Base-by-base conservation (phyloP, 257 asterid genomes). In the Eucommia ulmoides region DNA sequence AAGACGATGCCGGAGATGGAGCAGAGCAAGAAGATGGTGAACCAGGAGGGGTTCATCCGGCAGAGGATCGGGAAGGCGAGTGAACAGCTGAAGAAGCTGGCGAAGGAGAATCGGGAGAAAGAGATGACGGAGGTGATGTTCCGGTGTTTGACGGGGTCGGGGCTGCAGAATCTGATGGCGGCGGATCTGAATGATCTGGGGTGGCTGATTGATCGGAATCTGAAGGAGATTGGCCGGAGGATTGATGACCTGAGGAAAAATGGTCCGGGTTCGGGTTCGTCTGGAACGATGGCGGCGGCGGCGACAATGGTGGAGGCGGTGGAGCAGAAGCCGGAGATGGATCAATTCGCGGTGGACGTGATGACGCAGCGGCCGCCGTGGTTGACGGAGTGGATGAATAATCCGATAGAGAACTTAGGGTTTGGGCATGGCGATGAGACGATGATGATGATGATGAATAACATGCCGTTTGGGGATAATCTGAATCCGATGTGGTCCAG, bases 91-190 rank as follows among this genome's bases (percentile, higher is more conserved):
- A 26, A 26, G 38, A 26, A 52, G 18, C 22, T 25, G 19, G 16
- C 0, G 10, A 33, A 17, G 19, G 56, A 33, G 0, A 52, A 29
- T 21, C 26, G 23, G 25, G 17, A 52, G 3, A 33, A 19, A 11
- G 56, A 52, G 12, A 11, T 52, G 25, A 52, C 21, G 20, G 56
- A 26, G 0, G n/a, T 52, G 8, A 29, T 52, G 56, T 25, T 0
- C 46, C 46, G 33, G 10, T 9, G 46, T 14, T 33, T 52, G 56
- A 21, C 46, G 0, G 56, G 41, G 22, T 25, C 15, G 18, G 24
- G 22, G 41, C 55, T 50, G 44, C 44, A 15, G 16, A 16, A 24
- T 16, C 19, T 50, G 41, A 50, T 24, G 44, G 10, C 21, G 20
- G 21, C 33, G 1, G 44, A 50, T 12, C n/a, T 23, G 55, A 7